A percentile compares a stretch with the other conserved stretches of the same genome.
Conservation (phyloP, 129 eudicot genomes). For the Heracleum sosnowskyi region DNA sequence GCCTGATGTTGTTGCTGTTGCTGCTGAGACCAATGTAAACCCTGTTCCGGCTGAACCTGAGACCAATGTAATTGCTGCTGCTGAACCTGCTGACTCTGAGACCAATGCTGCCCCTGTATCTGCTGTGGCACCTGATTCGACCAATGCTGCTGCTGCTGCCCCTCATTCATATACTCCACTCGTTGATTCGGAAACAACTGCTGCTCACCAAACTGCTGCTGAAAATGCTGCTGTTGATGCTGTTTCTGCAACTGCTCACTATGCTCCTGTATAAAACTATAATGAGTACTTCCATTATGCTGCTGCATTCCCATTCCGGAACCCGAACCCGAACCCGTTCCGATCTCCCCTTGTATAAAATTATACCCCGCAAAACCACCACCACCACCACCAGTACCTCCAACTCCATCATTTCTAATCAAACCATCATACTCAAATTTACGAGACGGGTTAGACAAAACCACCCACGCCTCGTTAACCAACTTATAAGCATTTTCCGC, state of each 20-base stretch:
- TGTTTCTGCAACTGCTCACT: background rate
- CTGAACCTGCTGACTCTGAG: background rate
- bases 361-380: background rate
- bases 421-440: conserved; percentile 43
- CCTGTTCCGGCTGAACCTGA: background rate
- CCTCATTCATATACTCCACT: background rate
- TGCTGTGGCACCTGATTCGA: background rate
- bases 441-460: conserved; percentile 51
- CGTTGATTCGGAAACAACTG: background rate
- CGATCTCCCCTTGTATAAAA: background rate
- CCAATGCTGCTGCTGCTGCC: background rate
- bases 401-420: background rate
- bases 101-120: background rate
- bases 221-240: background rate
- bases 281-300: background rate
- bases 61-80: background rate
- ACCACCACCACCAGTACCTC: conserved; percentile 17
- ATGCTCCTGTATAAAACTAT: conserved; percentile 12
- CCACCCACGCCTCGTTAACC: conserved; percentile 62
- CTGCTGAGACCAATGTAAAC: background rate
- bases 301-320: background rate
- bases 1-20: background rate
- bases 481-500: conserved; percentile 71
- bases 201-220: background rate
- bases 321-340: no score